Percentiles rank a stretch among this genome's conserved stretches.
Evolutionary conservation across 495 filamentous ascomycete species (phyloP).

Genomic region (Aspergillus incahuasiensis): DNA sequence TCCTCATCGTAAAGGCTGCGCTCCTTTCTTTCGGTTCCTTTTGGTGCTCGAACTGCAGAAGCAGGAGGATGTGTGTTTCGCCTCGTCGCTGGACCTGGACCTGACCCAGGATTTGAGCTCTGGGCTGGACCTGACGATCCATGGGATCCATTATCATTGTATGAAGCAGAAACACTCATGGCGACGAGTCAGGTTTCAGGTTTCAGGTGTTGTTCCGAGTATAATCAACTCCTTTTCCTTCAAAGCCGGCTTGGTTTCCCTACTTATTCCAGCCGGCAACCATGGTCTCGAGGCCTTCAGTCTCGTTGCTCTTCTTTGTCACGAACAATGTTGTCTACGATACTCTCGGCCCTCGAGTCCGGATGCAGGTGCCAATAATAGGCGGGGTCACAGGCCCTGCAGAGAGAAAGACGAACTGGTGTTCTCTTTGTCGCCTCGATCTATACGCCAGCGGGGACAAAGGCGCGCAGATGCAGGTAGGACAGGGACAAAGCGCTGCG

Average conservation of each 20-base stretch:
- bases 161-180: neutral
- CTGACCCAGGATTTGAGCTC: neutral
- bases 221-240: neutral
- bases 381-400: neutral
- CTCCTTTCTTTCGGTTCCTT: neutral
- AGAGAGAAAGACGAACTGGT: neutral
- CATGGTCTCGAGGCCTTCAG: neutral
- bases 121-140: neutral
- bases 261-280: neutral
- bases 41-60: neutral
- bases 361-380: neutral
- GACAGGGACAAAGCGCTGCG: neutral
- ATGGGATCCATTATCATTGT: no score
- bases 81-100: neutral
- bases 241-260: neutral
- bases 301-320: neutral
- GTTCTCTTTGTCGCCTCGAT: neutral
- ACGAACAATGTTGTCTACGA: neutral
- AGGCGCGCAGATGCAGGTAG: neutral
- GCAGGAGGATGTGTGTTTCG: neutral
- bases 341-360: neutral
- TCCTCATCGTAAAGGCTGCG: conserved; percentile 15
- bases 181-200: neutral
- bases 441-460: neutral
- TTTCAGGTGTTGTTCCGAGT: neutral